Evolutionary conservation across 768 basidiomycete species (phyloP), one percentile per base, ranked within the genome.

Genomic region (Lenzites betulinus): DNA sequence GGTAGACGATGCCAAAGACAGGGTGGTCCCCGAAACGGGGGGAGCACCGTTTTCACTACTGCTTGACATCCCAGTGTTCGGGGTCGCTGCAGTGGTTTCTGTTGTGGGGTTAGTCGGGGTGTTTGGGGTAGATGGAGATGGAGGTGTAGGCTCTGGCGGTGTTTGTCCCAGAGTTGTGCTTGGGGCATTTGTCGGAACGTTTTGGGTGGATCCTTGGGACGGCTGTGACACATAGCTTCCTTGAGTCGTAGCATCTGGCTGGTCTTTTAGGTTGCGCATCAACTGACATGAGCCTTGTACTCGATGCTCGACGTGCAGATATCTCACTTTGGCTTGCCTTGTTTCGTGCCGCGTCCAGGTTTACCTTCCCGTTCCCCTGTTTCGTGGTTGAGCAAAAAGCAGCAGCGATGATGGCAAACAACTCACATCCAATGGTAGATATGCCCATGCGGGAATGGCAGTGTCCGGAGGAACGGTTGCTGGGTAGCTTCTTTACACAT

Each of bases 401-500:
- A 15, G 35, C 22, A 39, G 11, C 6, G 6, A 18, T 13, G 7
- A 39, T 39, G 15, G n/a, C 12, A 26, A 20, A 13, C 56, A 20
- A 13, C 56, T 44, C 23, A 51, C 56, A 13, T 26, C n/a, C 18
- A 51, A 26, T 30, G 25, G 6, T 11, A 43, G 26, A 8, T 42
- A 58, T 5, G 56, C 56, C 56, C 56, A 58, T 7, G 48, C 26
- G 6, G 56, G 56, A 18, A 58, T 51, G 13, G 56, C 13, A 8
- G 56, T 58, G 20, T 20, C 26, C 7, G 49, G 9, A 41, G 38
- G 38, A 41, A 30, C 6, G 39, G 25, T 18, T 13, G 7, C 20
- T n/a, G 11, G 36, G 22, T 35, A 38, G 0, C 25, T 38, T 3
- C 25, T 38, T 3, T 7, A 18, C 15, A 13, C 12, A 13, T 20